Evolutionary conservation across 768 basidiomycete genomes (phyloP).

Genomic region (Heimioporus sp.): DNA sequence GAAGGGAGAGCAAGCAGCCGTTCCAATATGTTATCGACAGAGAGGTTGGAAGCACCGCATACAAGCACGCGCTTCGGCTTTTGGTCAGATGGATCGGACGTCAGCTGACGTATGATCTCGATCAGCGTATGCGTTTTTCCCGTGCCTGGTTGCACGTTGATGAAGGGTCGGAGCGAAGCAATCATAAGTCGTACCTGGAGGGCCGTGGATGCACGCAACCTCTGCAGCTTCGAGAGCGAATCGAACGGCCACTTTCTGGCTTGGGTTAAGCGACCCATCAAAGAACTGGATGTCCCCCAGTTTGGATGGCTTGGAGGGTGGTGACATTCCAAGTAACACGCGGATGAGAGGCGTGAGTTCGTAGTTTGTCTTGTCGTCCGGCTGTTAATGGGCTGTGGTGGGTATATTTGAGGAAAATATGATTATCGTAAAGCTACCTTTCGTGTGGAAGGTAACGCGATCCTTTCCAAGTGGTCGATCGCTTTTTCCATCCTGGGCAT

Average conservation of each 20-base stretch:
- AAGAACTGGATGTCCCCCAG: slow-evolving; percentile 58
- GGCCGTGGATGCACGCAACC: slow-evolving; percentile 93
- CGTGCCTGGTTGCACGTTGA: slow-evolving; percentile 49
- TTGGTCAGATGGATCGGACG: slow-evolving; percentile 41
- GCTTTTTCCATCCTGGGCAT: slow-evolving; percentile 82
- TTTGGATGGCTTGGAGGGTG: slow-evolving; percentile 39
- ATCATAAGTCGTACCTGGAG: slow-evolving; percentile 62
- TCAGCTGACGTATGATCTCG: slow-evolving; percentile 87
- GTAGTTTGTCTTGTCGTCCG: slow-evolving; percentile 41
- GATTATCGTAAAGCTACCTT: slow-evolving; percentile 12
- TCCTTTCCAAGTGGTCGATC: slow-evolving; percentile 60
- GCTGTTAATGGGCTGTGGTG: slow-evolving; percentile 13
- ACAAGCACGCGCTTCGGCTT: slow-evolving; percentile 69
- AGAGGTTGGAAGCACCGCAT: slow-evolving; percentile 91
- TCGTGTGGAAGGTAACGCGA: slow-evolving; percentile 29
- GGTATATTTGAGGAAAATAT: neutral
- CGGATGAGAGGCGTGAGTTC: slow-evolving; percentile 53
- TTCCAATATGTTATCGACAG: slow-evolving; percentile 94
- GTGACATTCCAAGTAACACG: slow-evolving; percentile 68
- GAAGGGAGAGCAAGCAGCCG: slow-evolving; percentile 67
- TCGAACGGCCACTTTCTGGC: slow-evolving; percentile 79
- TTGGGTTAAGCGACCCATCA: slow-evolving; percentile 73
- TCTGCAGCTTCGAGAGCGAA: slow-evolving; percentile 82
- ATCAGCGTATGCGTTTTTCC: slow-evolving; percentile 97
- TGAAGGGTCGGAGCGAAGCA: neutral